Conservation (phyloP, 805 yeast genomes). For the Metschnikowia lochheadii region DNA sequence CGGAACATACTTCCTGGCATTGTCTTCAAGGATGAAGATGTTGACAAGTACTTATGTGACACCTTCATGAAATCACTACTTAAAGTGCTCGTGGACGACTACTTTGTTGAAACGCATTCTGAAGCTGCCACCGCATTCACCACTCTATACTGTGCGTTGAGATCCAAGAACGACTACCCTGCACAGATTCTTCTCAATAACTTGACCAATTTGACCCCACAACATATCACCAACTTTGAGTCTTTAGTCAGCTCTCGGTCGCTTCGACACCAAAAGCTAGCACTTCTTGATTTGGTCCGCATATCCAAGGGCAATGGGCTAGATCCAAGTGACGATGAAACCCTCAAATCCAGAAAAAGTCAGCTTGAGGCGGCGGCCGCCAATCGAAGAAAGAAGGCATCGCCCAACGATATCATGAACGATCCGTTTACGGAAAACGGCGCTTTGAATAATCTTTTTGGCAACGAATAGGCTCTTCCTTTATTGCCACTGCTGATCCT, state of each 20-base stretch:
- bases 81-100: slow-evolving; percentile 63
- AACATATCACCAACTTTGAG: slow-evolving; percentile 62
- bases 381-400: slow-evolving; percentile 45
- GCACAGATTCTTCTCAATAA: slow-evolving; percentile 52
- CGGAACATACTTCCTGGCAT: slow-evolving; percentile 69
- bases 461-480: slow-evolving; percentile 29
- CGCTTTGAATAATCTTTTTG: slow-evolving; percentile 59
- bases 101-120: slow-evolving; percentile 79
- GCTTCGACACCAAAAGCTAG: slow-evolving; percentile 74
- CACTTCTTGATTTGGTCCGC: slow-evolving; percentile 71
- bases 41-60: slow-evolving; percentile 64
- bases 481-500: neutral
- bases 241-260: slow-evolving; percentile 57
- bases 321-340: slow-evolving; percentile 26
- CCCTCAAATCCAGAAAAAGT: slow-evolving; percentile 47
- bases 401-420: slow-evolving; percentile 52
- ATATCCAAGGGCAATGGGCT: slow-evolving; percentile 45
- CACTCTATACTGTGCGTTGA: slow-evolving; percentile 66
- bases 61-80: slow-evolving; percentile 68
- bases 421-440: slow-evolving; percentile 70
- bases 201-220: slow-evolving; percentile 53
- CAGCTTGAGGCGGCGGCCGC: slow-evolving; percentile 47
- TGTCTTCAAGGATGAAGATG: slow-evolving; percentile 64
- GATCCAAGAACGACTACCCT: slow-evolving; percentile 67
- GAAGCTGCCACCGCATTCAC: slow-evolving; percentile 92